A percentile compares a stretch with the other conserved stretches of the same genome.
Evolutionary conservation across 805 yeast genomes (phyloP).

Genomic region (Yarrowia sp.): DNA sequence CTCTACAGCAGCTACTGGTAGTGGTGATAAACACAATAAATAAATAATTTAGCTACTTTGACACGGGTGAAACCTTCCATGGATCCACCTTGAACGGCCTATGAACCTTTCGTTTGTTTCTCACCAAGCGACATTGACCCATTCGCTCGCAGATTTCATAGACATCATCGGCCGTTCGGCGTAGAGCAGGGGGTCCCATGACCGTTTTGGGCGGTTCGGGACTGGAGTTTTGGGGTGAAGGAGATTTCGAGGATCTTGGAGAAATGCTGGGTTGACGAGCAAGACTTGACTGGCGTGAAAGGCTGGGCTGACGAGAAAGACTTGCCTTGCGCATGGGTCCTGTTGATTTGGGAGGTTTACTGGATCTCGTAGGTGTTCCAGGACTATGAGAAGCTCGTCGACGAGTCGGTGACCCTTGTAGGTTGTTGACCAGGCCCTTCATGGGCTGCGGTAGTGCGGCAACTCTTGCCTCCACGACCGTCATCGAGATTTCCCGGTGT

Average conservation of each 20-base stretch:
- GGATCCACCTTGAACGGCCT: conserved; percentile 17
- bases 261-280: neutral
- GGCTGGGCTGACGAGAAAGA: conserved; percentile 1
- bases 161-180: conserved; percentile 25
- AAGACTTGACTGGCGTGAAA: neutral
- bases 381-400: neutral
- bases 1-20: neutral
- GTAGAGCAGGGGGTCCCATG: conserved; percentile 27
- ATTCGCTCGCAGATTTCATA: conserved; percentile 15
- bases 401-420: neutral
- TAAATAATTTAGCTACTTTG: conserved; percentile 16
- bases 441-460: neutral
- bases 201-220: neutral
- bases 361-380: neutral
- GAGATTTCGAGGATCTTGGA: neutral
- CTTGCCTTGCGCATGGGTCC: neutral
- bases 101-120: conserved; percentile 22
- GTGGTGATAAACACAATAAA: conserved; percentile 9
- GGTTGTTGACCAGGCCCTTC: neutral
- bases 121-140: conserved; percentile 25
- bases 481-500: neutral
- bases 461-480: no score
- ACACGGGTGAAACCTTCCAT: conserved; percentile 25
- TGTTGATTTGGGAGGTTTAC: neutral
- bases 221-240: neutral